Evolutionary conservation across 129 eudicot species (phyloP).

Genomic region (sunflower (Helianthus annuus)): DNA sequence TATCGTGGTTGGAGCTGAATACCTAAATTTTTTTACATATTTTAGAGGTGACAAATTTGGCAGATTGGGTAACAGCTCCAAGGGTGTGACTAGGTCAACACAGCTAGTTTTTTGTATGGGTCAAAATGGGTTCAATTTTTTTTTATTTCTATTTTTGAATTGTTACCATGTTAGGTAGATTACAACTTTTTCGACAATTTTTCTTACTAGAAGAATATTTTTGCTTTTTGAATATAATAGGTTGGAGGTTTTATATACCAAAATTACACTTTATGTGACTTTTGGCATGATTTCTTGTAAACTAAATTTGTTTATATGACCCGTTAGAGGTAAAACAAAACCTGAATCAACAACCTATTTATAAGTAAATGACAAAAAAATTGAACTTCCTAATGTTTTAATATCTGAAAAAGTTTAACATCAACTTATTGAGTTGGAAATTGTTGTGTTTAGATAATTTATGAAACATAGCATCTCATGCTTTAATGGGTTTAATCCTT

Average conservation of each 20-base stretch:
- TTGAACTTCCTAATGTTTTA: background rate
- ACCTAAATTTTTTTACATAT: background rate
- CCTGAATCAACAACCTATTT: background rate
- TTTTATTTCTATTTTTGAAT: background rate
- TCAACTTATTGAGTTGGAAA: slow-evolving; percentile 15
- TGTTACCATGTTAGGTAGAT: background rate
- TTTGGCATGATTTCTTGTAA: background rate
- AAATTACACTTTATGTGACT: background rate
- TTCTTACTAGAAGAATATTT: background rate
- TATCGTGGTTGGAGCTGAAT: background rate
- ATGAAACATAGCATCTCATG: slow-evolving; percentile 22
- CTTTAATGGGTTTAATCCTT: slow-evolving; percentile 43
- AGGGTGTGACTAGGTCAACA: background rate
- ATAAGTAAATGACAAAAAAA: background rate
- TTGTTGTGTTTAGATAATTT: background rate
- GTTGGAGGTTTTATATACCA: background rate
- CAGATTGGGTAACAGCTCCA: background rate
- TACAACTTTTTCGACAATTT: background rate
- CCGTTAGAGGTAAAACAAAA: background rate
- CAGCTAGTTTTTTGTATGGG: background rate
- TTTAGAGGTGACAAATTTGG: background rate
- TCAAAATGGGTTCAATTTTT: background rate
- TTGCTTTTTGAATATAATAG: background rate
- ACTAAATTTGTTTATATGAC: background rate
- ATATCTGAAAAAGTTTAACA: background rate